These are phyloP conservation scores for Choiromyces venosus DNA, from an alignment of 495 filamentous ascomycete genomes.

Conservation along the genomic window DNA sequence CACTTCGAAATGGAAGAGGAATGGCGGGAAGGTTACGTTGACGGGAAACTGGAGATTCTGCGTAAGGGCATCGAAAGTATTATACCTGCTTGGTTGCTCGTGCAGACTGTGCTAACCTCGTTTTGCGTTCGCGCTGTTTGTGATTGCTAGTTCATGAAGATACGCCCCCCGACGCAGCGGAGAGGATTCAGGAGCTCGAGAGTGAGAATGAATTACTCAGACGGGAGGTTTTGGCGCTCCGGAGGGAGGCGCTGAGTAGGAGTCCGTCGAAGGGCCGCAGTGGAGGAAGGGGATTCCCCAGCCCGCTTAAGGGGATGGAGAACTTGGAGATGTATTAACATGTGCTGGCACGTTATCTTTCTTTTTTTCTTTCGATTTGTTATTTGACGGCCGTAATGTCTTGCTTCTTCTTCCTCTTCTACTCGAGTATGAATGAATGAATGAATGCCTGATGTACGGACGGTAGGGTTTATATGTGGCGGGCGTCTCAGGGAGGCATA, in stretches of 20 bases:
- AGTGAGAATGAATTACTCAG: conserved; percentile 57
- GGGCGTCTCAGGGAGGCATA: background rate
- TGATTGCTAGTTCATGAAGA: conserved; percentile 44
- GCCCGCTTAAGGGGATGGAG: conserved; percentile 26
- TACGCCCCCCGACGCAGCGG: conserved; percentile 44
- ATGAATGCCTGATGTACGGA: too few species aligned
- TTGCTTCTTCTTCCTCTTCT: background rate
- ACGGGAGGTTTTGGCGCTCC: conserved; percentile 50
- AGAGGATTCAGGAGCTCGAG: conserved; percentile 53
- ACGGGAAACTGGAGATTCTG: conserved; percentile 83
- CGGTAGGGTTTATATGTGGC: background rate
- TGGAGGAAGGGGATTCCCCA: conserved; percentile 1
- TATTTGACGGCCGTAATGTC: too few species aligned
- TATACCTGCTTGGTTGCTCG: conserved; percentile 5
- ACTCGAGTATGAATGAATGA: background rate
- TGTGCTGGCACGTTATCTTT: background rate
- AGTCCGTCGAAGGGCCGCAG: conserved; percentile 40
- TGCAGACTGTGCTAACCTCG: conserved; percentile 21
- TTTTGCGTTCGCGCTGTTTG: conserved; percentile 38
- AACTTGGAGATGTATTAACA: conserved; percentile 17
- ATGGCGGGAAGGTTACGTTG: conserved; percentile 72
- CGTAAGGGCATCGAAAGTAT: conserved; percentile 59
- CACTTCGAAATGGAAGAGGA: conserved; percentile 69
- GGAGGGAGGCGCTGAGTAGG: conserved; percentile 50
- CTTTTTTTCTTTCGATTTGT: background rate